These are phyloP conservation scores for Sarocladium brachiariae DNA, from an alignment of 2,329 filamentous ascomycete species.

Conservation along the genomic window DNA sequence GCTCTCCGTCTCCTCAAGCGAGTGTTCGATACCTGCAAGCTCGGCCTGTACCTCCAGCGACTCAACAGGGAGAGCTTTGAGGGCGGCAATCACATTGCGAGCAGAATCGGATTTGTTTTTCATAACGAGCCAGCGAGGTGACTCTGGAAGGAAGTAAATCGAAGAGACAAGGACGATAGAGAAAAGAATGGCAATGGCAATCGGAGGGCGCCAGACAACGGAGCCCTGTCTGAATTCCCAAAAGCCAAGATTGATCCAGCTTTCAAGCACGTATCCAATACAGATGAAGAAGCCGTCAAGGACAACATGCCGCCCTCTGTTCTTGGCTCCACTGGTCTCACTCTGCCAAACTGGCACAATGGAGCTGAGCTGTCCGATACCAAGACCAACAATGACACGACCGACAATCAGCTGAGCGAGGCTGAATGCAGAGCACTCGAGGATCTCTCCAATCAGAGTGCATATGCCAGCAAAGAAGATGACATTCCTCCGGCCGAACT, in stretches of 20 bases:
- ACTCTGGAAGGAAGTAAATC: slow-evolving; percentile 30
- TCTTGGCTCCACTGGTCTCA: slow-evolving; percentile 41
- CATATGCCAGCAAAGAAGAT: slow-evolving; percentile 47
- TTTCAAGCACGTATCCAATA: slow-evolving; percentile 30
- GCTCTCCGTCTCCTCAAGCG: slow-evolving; percentile 38
- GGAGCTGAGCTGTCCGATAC: slow-evolving; percentile 46
- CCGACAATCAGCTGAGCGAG: slow-evolving; percentile 31
- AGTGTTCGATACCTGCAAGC: slow-evolving; percentile 39
- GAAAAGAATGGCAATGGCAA: slow-evolving; percentile 27
- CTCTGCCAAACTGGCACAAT: slow-evolving; percentile 48
- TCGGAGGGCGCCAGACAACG: slow-evolving; percentile 26
- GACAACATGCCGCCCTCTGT: slow-evolving; percentile 38
- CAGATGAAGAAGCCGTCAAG: slow-evolving; percentile 46
- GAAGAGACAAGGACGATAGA: slow-evolving; percentile 25
- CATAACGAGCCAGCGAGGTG: slow-evolving; percentile 29
- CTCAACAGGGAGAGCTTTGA: slow-evolving; percentile 31
- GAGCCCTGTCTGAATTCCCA: slow-evolving; percentile 23
- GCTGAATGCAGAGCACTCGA: slow-evolving; percentile 45
- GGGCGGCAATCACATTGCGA: slow-evolving; percentile 25
- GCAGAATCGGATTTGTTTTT: slow-evolving; percentile 26
- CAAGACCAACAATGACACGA: slow-evolving; percentile 44
- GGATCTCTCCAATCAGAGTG: slow-evolving; percentile 42
- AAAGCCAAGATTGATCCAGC: slow-evolving; percentile 40
- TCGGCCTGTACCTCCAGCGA: slow-evolving; percentile 32
- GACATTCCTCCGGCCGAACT: slow-evolving; percentile 48